Evolutionary conservation across 495 filamentous ascomycete species (phyloP).

Genomic region (Penicillium nucicola): DNA sequence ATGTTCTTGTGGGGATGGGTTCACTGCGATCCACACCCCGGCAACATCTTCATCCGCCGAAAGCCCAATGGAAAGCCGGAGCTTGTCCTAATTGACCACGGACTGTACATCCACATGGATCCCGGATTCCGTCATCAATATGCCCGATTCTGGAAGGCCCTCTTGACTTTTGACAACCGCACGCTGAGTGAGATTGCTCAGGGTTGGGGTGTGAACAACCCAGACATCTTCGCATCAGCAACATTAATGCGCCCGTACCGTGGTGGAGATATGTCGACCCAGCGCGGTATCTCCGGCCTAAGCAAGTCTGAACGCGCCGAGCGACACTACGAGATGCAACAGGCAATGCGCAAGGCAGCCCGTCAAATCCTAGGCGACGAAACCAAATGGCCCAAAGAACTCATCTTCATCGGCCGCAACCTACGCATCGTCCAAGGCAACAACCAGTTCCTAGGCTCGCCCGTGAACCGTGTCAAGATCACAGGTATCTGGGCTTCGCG

Average conservation of each 20-base stretch:
- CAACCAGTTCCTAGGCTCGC: constrained; percentile 83
- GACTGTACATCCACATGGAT: constrained; percentile 87
- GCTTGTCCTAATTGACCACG: constrained; percentile 94
- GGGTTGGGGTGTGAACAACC: constrained; percentile 81
- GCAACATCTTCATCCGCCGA: constrained; percentile 93
- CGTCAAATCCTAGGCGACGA: constrained; percentile 84
- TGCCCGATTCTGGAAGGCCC: constrained; percentile 85
- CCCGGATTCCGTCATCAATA: constrained; percentile 86
- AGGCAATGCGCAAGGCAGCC: constrained; percentile 77
- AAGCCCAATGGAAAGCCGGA: constrained; percentile 77
- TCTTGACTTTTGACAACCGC: constrained; percentile 89
- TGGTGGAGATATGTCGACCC: constrained; percentile 70
- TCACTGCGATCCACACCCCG: constrained; percentile 94
- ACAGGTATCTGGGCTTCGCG: constrained; percentile 86
- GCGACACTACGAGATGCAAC: constrained; percentile 79
- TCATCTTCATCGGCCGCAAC: constrained; percentile 94
- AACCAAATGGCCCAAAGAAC: constrained; percentile 86
- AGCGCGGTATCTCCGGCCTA: constrained; percentile 57
- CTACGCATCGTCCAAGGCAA: constrained; percentile 87
- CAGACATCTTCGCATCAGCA: constrained; percentile 86
- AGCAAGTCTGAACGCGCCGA: constrained; percentile 50
- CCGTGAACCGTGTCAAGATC: constrained; percentile 93
- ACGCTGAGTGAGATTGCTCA: constrained; percentile 67
- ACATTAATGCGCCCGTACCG: constrained; percentile 88
- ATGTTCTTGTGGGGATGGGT: constrained; percentile 96